Evolutionary conservation across 371 early-diverging fungal genomes (phyloP), one percentile per base, ranked within the genome.

Genomic region (Paraphysoderma sedebokerense): DNA sequence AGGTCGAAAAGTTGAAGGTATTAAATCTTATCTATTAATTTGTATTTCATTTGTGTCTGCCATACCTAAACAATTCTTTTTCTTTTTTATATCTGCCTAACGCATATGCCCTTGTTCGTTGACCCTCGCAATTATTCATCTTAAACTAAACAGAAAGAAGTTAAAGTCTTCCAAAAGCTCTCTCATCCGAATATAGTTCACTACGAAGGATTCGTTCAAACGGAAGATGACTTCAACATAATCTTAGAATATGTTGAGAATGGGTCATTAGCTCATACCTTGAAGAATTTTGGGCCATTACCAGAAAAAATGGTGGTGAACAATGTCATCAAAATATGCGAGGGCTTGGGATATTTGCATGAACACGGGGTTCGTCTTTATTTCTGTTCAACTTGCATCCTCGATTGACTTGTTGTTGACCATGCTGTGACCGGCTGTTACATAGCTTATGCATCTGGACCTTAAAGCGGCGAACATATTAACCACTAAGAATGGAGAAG

Each of bases 211-310:
- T 76, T 70, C 49, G 82, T 86, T 19, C 67, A 68, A 31, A 59
- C 58, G 13, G 75, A 68, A 11, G 65, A 65, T 7, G 59, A 72
- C 2, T 64, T 87, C 56, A 85, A 85, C 59, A 88, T 92, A 56
- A 86, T 91, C 58, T 62, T 92, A 41, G 92, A 92, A 57, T 92
- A 90, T 58, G 85, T 89, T 34, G 68, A 82, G 0, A 87, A 87
- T 52, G 89, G 87, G 8, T 81, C 81, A 17, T 32, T 85, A 42
- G 68, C 76, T 33, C 82, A 70, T 35, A 68, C 74, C 45, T 59
- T 79, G 46, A 68, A 70, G 50, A 63, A 76, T 34, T 81, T 72
- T 46, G 86, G 86, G 0, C 76, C 77, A 24, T 71, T 87, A 57
- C 72, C 77, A 15, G 86, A 85, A 46, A 54, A 66, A 2, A 66